Evolutionary conservation across 495 filamentous ascomycete species (phyloP).

Genomic region (Sporormia fimetaria): DNA sequence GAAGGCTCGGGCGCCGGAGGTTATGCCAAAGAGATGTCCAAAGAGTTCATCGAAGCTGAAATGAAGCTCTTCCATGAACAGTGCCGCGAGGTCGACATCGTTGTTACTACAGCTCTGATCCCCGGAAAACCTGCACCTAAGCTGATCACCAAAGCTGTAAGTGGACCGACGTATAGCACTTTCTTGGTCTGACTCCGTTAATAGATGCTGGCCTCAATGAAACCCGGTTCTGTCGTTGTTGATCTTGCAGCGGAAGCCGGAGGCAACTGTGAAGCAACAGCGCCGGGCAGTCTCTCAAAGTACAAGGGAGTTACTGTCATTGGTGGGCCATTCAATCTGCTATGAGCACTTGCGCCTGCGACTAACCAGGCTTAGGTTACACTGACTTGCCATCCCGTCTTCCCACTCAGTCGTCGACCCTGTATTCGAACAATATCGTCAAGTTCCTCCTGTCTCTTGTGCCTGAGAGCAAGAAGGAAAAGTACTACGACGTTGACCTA

Average conservation of each 20-base stretch:
- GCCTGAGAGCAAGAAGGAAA: slow-evolving; percentile 58
- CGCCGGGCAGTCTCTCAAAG: slow-evolving; percentile 52
- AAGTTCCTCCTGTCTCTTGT: slow-evolving; percentile 70
- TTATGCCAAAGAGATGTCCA: slow-evolving; percentile 80
- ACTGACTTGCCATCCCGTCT: slow-evolving; percentile 71
- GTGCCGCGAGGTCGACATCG: slow-evolving; percentile 71
- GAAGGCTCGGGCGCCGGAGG: slow-evolving; percentile 71
- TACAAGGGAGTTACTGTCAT: slow-evolving; percentile 71
- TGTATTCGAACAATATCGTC: slow-evolving; percentile 81
- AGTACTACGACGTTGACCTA: slow-evolving; percentile 58
- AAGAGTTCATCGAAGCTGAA: slow-evolving; percentile 77
- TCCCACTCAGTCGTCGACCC: slow-evolving; percentile 67
- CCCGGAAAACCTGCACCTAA: slow-evolving; percentile 65
- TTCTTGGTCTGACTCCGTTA: background rate
- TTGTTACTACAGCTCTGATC: slow-evolving; percentile 74
- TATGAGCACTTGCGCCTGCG: background rate
- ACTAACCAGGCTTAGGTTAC: slow-evolving; percentile 42
- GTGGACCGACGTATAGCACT: background rate
- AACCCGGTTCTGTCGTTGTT: slow-evolving; percentile 68
- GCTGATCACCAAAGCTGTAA: slow-evolving; percentile 47
- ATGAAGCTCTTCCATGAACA: slow-evolving; percentile 80
- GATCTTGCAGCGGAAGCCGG: slow-evolving; percentile 73
- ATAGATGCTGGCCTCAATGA: slow-evolving; percentile 69
- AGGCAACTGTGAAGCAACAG: slow-evolving; percentile 67
- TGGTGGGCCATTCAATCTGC: slow-evolving; percentile 34